phyloP scores from a whole-genome alignment of 306 rosid genomes.

The Rosa chinensis region DNA sequence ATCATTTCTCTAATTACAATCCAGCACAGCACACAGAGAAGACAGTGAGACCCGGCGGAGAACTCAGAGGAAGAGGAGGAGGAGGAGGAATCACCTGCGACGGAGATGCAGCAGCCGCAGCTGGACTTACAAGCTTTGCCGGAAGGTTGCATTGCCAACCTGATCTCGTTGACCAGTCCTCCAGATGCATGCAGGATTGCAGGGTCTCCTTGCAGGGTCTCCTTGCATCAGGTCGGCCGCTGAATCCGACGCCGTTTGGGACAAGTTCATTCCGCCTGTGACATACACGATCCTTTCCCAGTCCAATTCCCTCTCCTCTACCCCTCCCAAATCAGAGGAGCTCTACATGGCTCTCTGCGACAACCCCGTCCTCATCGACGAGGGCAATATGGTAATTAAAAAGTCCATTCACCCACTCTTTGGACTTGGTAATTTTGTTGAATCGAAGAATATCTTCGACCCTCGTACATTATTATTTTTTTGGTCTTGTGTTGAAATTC shows the following conservation, averaged over 20 bases:
- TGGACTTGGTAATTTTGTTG: no score
- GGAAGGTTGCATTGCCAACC: conserved; percentile 62
- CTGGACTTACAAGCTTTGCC: conserved; percentile 33
- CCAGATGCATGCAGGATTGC: conserved; percentile 54
- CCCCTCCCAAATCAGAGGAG: conserved; percentile 26
- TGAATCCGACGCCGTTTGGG: conserved; percentile 70
- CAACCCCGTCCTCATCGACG: conserved; percentile 52
- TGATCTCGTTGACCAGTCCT: conserved; percentile 63
- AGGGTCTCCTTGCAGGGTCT: no score
- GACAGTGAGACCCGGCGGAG: background rate
- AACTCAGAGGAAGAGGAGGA: background rate
- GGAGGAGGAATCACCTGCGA: no score
- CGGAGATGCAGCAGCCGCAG: background rate
- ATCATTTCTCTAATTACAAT: no score
- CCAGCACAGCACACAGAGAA: no score
- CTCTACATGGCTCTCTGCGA: conserved; percentile 47
- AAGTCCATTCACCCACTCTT: no score
- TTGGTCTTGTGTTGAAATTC: no score
- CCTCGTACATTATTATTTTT: no score
- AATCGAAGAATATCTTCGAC: no score
- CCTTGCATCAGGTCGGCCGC: conserved; percentile 74
- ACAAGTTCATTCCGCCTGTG: conserved; percentile 55
- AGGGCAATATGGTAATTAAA: conserved; percentile 48
- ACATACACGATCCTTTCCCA: conserved; percentile 21
- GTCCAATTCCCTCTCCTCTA: background rate